Conservation (phyloP, 1,139 yeast genomes). For the Lodderomyces metapsilosis region DNA sequence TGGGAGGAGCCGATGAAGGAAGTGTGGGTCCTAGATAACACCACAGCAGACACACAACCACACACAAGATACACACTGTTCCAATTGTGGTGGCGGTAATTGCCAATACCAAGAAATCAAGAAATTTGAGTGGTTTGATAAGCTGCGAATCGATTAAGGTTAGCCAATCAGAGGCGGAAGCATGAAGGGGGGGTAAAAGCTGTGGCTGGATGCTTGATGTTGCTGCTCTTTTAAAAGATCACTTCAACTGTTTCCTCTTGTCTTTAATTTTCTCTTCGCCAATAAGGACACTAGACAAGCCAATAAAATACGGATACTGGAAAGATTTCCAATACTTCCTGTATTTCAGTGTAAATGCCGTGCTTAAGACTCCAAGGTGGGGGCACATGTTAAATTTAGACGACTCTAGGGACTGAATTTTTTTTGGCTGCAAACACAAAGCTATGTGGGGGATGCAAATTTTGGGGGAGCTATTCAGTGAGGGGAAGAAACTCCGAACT, state of each 20-base stretch:
- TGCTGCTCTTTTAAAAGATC: not conserved
- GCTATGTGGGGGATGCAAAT: not conserved
- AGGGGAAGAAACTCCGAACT: not conserved
- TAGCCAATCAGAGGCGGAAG: not conserved
- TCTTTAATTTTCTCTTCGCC: too few species aligned
- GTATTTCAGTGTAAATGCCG: not conserved
- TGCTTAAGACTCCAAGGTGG: not conserved
- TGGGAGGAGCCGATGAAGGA: too few species aligned
- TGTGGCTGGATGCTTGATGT: not conserved
- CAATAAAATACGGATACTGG: too few species aligned
- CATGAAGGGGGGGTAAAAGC: too few species aligned
- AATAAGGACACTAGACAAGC: too few species aligned
- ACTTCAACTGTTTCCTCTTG: not conserved
- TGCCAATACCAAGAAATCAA: not conserved
- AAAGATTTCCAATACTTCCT: too few species aligned
- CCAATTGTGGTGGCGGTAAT: not conserved
- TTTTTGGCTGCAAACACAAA: conserved; percentile 1
- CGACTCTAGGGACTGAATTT: not conserved
- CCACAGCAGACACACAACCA: not conserved
- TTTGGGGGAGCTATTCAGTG: not conserved
- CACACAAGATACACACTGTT: too few species aligned
- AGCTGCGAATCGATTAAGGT: not conserved
- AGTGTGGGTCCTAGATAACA: not conserved
- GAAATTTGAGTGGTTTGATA: not conserved
- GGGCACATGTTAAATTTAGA: not conserved